phyloP scores from a whole-genome alignment of 371 early-diverging fungal genomes.

The Mucor sp. region DNA sequence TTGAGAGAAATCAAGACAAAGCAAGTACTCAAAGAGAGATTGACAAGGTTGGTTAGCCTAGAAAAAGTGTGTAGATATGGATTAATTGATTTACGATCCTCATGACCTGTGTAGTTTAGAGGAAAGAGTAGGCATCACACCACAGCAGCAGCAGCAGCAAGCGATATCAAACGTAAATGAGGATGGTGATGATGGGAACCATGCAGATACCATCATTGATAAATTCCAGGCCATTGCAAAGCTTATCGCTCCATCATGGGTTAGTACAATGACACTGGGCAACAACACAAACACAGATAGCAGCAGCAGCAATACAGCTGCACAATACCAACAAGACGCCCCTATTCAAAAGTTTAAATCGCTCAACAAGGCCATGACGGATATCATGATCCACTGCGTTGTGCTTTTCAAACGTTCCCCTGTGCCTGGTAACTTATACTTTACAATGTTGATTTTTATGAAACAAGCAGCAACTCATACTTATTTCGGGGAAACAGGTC shows the following conservation, averaged over 20 bases:
- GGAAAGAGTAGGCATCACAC: slow-evolving; percentile 27
- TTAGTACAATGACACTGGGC: not conserved
- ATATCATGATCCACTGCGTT: slow-evolving; percentile 52
- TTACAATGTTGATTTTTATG: not conserved
- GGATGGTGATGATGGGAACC: not conserved
- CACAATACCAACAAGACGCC: not conserved
- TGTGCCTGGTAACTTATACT: slow-evolving; percentile 54
- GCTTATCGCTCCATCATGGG: not conserved
- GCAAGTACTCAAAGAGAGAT: slow-evolving; percentile 11
- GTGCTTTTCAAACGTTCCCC: slow-evolving; percentile 67
- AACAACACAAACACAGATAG: not conserved
- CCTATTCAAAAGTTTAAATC: slow-evolving; percentile 19
- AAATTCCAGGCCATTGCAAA: not conserved
- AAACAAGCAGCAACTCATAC: too few relatives aligned
- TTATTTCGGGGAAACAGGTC: slow-evolving; percentile 14
- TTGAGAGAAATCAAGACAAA: slow-evolving; percentile 35
- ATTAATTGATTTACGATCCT: not conserved
- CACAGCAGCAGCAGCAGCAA: not conserved
- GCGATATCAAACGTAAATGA: not conserved
- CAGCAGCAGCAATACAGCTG: not conserved
- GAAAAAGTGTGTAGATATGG: not conserved
- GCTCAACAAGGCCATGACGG: slow-evolving; percentile 43
- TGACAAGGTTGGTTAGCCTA: not conserved
- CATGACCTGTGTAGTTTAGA: slow-evolving; percentile 28
- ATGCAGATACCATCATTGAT: slow-evolving; percentile 6